Base-by-base conservation (phyloP, 2,329 filamentous ascomycete species). In the Colletotrichum sp. region DNA sequence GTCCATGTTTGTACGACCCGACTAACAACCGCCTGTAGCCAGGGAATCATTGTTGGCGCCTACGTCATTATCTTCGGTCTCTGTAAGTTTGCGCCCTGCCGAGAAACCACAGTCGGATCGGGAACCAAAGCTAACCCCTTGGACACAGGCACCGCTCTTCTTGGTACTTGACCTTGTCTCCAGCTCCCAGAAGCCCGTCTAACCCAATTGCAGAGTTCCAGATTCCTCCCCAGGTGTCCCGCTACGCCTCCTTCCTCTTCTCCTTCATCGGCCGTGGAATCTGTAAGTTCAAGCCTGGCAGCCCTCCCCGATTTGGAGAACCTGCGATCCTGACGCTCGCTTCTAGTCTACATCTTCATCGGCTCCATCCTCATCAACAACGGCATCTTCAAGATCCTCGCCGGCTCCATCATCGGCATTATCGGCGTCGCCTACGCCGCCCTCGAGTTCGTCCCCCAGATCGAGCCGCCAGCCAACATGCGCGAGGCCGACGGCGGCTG, bases 231-330 rank as follows among this genome's bases (percentile, higher is more conserved):
- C 96, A 98, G 84, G 90, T 98, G 71, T 94, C 96, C 74, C 94
- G 95, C 87, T 98, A 99, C 88, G 96, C 96, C 71, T 98, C 95
- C 13, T 99, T 99, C 90, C 93, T 99, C 86, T 99, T 99, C 90
- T 98, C 95, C 74, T 99, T 99, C 90, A 88, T 99, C 80, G 97
- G 97, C 77, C 96, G 97, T 83, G 97, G 97, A 86, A 90, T 95
- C 84, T 99, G 96, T 98, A 92, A 87, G 95, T 93, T 48, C 8
- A 52, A 21, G 43, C 43, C 43, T 52, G 43, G 43, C 43, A 52
- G 43, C n/a, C 43, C n/a, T 13, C 43, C 43, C n/a, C n/a, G 43
- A 21, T 7, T 13, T 52, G n/a, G 43, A 52, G 36, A 52, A 13
- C 32, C 36, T 21, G 32, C 21, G 16, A 64, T n/a, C 12, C 24